Evolutionary conservation across 345 rosid genomes (phyloP), one percentile per base, ranked within the genome.

Genomic region (Salix dunnii): DNA sequence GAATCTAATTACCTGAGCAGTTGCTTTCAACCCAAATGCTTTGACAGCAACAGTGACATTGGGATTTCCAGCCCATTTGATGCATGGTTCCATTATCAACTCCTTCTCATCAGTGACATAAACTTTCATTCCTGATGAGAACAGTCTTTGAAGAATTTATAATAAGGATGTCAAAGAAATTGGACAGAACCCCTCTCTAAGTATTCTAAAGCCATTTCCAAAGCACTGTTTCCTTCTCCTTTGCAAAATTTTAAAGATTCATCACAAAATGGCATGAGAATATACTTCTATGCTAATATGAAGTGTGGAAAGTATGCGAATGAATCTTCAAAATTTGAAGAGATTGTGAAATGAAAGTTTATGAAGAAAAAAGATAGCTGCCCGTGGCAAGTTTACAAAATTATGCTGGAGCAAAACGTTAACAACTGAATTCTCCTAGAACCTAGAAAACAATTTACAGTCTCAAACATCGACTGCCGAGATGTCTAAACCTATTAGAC

Each of bases 31-130:
- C 27, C 97, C 98, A 83, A 89, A 96, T 66, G 99, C 99, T 82
- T 88, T 96, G 74, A 91, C 87, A 74, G 89, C 94, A 79, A 93
- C 75, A 38, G 84, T 86, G 74, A 96, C 73, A 72, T 96, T 86
- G 64, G 99, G 97, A 83, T 96, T 96, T 79, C 87, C 99, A 36
- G 97, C 99, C 98, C 97, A 96, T 81, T 93, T 96, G 68, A 93
- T 23, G 78, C 81, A 85, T 23, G 99, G 98, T 75, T 96, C 97
- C 99, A 92, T 93, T 27, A 96, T 96, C 85, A 93, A 74, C 89
- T 96, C 98, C 78, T 96, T 96, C 89, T 96, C 99, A 46, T 91
- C 99, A 3, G 98, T 96, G 69, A 83, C 86, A 82, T 90, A 96
- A 48, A 91, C 99, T 87, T 96, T 96, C 98, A 93, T 96, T 62